Percentiles rank a stretch among this genome's conserved stretches.
These are phyloP conservation scores for Pachysandra terminalis DNA, from an alignment of 164 flowering plant genomes.

Conservation along the genomic window DNA sequence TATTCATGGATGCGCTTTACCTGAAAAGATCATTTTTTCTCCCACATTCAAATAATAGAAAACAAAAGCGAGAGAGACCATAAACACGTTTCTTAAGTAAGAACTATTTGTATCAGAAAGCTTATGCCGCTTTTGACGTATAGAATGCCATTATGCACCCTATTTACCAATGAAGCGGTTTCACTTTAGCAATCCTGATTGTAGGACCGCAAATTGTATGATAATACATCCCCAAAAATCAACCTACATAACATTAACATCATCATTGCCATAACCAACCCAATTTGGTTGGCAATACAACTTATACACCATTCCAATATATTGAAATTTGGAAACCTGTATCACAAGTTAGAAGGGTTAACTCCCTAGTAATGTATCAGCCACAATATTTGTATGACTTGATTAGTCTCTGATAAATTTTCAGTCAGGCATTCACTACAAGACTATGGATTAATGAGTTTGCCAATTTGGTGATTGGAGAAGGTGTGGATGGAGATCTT, in stretches of 20 bases:
- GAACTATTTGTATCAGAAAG: neutral
- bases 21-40: constrained; percentile 31
- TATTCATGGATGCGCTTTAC: constrained; percentile 97
- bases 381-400: neutral
- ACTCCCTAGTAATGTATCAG: neutral
- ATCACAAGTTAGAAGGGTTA: neutral
- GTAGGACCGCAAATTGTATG: no score
- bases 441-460: neutral
- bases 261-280: no score
- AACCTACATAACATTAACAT: no score
- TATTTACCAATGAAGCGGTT: neutral
- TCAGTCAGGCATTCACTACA: neutral
- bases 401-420: no score
- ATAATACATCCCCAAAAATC: no score
- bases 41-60: neutral
- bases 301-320: no score
- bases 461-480: neutral
- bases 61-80: neutral
- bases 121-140: neutral
- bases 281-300: no score
- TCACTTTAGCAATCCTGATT: neutral
- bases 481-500: no score
- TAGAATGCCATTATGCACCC: neutral
- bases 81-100: no score
- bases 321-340: neutral